Percentiles rank a stretch among this genome's conserved stretches.
Evolutionary conservation across 2,329 filamentous ascomycete genomes (phyloP).

Genomic region (Setomelanomma holmii): DNA sequence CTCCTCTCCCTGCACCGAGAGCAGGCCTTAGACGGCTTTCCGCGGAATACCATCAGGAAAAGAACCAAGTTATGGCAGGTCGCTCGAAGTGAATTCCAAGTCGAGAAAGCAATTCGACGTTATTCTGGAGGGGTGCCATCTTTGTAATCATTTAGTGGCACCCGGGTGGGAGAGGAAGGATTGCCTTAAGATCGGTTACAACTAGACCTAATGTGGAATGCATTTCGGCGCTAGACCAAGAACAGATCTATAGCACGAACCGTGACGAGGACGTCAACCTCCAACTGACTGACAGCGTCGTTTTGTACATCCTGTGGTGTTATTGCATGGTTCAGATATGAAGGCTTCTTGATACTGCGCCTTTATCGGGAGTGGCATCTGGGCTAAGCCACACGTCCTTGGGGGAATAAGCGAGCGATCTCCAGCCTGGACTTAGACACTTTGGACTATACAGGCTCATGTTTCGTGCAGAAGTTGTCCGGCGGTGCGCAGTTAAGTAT

Average conservation of each 20-base stretch:
- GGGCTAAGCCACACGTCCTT: too few relatives aligned
- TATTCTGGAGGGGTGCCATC: neutral
- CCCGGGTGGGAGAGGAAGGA: neutral
- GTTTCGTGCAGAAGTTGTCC: too few relatives aligned
- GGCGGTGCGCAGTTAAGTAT: too few relatives aligned
- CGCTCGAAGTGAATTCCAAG: neutral
- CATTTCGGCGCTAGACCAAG: neutral
- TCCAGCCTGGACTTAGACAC: too few relatives aligned
- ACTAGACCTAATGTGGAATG: neutral
- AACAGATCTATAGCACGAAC: neutral
- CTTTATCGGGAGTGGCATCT: too few relatives aligned
- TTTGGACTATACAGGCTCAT: too few relatives aligned
- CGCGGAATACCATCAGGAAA: constrained; percentile 20
- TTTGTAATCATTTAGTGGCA: neutral
- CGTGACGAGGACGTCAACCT: neutral
- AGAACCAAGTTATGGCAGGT: neutral
- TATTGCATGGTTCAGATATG: too few relatives aligned
- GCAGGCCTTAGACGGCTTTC: constrained; percentile 29
- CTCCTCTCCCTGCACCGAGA: constrained; percentile 25
- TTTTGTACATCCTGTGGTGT: too few relatives aligned
- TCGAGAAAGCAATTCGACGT: neutral
- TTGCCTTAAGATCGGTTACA: neutral
- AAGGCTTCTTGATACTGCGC: too few relatives aligned
- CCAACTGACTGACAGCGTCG: too few relatives aligned
- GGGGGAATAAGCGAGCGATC: too few relatives aligned